These are phyloP conservation scores for Nitzschia sp. DNA, from an alignment of 108 stramenopile species.

Conservation along the genomic window DNA sequence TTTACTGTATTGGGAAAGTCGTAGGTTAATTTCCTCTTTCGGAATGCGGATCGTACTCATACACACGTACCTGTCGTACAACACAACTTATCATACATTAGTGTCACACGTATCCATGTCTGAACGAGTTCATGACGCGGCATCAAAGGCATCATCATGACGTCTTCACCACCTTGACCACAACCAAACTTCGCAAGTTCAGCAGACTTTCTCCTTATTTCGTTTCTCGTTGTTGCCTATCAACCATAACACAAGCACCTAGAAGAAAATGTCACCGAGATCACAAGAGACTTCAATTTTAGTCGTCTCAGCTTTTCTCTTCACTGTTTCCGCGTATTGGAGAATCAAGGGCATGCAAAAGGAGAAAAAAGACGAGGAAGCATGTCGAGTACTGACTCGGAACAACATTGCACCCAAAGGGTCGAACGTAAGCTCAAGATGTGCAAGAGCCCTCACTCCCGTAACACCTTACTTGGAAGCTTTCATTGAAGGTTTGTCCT, in stretches of 20 bases:
- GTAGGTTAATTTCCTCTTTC: background rate
- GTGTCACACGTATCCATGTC: background rate
- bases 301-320: slow-evolving; percentile 29
- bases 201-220: background rate
- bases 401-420: background rate
- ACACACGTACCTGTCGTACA: no score
- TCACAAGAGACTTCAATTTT: slow-evolving; percentile 23
- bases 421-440: slow-evolving; percentile 20
- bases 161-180: slow-evolving; percentile 1
- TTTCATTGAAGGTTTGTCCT: slow-evolving; percentile 56
- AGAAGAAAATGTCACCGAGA: background rate
- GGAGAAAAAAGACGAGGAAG: slow-evolving; percentile 18
- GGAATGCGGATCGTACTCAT: background rate
- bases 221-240: no score
- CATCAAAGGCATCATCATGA: background rate
- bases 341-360: slow-evolving; percentile 1
- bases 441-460: slow-evolving; percentile 41
- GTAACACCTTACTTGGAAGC: slow-evolving; percentile 52
- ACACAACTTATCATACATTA: no score
- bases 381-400: background rate
- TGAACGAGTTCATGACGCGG: background rate
- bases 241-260: no score
- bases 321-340: slow-evolving; percentile 24
- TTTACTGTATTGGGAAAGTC: no score
- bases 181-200: background rate